Percentiles rank a stretch among this genome's conserved stretches.
These are phyloP conservation scores for Cucumis hystrix DNA, from an alignment of 306 rosid genomes.

Conservation along the genomic window DNA sequence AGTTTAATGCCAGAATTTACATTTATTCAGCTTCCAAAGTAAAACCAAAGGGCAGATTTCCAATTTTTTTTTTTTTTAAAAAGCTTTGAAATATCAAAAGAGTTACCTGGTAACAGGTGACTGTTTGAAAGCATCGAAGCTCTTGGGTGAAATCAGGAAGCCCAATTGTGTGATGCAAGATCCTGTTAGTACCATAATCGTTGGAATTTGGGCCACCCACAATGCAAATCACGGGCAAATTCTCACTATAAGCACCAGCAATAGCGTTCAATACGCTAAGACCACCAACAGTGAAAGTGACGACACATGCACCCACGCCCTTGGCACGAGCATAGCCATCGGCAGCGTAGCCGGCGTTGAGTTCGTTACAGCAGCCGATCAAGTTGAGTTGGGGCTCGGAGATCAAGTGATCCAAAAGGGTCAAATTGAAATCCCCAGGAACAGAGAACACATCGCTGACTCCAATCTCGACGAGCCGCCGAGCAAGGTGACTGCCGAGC, in stretches of 20 bases:
- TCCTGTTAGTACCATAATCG: slow-evolving; percentile 66
- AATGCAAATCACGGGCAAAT: slow-evolving; percentile 65
- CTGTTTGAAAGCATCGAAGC: slow-evolving; percentile 57
- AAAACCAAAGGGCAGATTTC: not conserved
- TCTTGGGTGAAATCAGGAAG: slow-evolving; percentile 69
- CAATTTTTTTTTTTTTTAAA: too few relatives aligned
- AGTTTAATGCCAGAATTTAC: not conserved
- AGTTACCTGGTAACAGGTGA: slow-evolving; percentile 64
- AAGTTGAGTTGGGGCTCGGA: slow-evolving; percentile 60
- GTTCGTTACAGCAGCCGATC: slow-evolving; percentile 88
- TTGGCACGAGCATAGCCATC: slow-evolving; percentile 77
- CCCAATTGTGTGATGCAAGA: slow-evolving; percentile 84
- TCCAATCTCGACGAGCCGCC: slow-evolving; percentile 56
- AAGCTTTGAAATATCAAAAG: too few relatives aligned
- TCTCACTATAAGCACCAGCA: slow-evolving; percentile 85
- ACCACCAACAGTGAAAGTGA: slow-evolving; percentile 91
- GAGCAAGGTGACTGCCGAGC: slow-evolving; percentile 56
- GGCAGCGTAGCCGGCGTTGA: slow-evolving; percentile 83
- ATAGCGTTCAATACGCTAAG: slow-evolving; percentile 74
- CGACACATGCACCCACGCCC: slow-evolving; percentile 77
- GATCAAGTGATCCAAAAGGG: slow-evolving; percentile 64
- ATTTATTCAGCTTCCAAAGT: not conserved
- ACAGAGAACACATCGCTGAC: slow-evolving; percentile 62
- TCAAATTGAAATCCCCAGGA: slow-evolving; percentile 78
- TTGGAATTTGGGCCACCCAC: slow-evolving; percentile 83